phyloP scores from a whole-genome alignment of 257 asterid species.

The Misopates orontium region DNA sequence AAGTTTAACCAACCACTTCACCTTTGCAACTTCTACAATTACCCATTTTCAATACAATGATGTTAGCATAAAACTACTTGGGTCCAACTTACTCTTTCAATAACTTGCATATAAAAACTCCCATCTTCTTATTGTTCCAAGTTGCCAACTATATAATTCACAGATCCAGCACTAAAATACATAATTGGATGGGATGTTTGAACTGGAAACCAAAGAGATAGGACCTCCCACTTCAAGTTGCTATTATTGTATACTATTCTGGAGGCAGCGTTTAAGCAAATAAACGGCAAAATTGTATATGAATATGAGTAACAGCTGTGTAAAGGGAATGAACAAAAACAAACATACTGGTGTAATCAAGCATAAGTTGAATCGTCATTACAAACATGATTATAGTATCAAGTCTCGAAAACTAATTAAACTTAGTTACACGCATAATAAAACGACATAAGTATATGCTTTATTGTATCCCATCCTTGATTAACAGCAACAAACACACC shows the following conservation, averaged over 20 bases:
- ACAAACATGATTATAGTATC: conserved; percentile 28
- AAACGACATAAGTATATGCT: conserved; percentile 59
- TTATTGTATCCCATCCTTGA: conserved; percentile 25
- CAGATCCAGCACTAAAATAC: background rate
- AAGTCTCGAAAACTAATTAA: conserved; percentile 31
- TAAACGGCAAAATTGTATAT: background rate
- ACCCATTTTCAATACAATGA: background rate
- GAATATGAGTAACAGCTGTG: conserved; percentile 17
- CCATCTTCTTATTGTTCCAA: background rate
- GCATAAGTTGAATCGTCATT: conserved; percentile 29
- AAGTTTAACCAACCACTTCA: conserved; percentile 26
- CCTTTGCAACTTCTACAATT: conserved; percentile 4
- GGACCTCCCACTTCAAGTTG: background rate
- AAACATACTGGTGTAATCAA: conserved; percentile 6
- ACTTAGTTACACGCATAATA: conserved; percentile 43
- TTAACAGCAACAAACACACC: conserved; percentile 48
- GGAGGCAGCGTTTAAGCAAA: conserved; percentile 7
- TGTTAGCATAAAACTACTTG: background rate
- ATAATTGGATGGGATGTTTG: too few relatives aligned
- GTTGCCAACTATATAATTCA: too few relatives aligned
- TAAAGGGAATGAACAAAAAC: conserved; percentile 16
- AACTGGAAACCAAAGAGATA: background rate
- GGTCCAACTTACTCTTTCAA: background rate
- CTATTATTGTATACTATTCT: background rate
- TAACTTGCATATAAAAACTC: conserved; percentile 9